These are phyloP conservation scores for Myriosclerotinia curreyana DNA, from an alignment of 2,329 filamentous ascomycete species.

Conservation along the genomic window DNA sequence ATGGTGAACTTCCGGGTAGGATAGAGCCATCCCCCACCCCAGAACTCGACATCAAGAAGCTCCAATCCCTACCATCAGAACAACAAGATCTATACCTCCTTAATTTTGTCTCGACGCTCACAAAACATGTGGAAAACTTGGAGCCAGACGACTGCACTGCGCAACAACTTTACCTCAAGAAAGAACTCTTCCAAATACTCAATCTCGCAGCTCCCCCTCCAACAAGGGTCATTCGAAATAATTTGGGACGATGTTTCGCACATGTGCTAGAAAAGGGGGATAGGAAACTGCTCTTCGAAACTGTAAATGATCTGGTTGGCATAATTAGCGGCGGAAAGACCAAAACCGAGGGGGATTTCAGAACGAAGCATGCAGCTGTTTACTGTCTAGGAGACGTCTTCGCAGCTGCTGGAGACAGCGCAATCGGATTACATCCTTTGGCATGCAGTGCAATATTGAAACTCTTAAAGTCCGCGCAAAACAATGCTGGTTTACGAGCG, in stretches of 20 bases:
- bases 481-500: conserved; percentile 77
- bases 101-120: conserved; percentile 79
- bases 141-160: conserved; percentile 76
- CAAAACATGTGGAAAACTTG: conserved; percentile 73
- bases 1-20: conserved; percentile 40
- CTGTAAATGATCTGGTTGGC: conserved; percentile 79
- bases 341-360: conserved; percentile 71
- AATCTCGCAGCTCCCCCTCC: conserved; percentile 77
- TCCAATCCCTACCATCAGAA: conserved; percentile 84
- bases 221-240: conserved; percentile 85
- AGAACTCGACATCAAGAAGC: conserved; percentile 85
- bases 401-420: conserved; percentile 89
- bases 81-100: conserved; percentile 95
- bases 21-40: conserved; percentile 52
- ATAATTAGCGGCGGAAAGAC: conserved; percentile 72
- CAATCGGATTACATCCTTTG: conserved; percentile 75
- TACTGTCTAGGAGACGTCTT: conserved; percentile 86
- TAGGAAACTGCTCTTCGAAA: conserved; percentile 88
- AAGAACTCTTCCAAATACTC: conserved; percentile 90
- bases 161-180: conserved; percentile 89
- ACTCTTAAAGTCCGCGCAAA: conserved; percentile 73
- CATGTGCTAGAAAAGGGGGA: conserved; percentile 83
- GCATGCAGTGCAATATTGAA: conserved; percentile 71
- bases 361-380: conserved; percentile 81
- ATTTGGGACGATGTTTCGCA: conserved; percentile 78